Conservation (phyloP, 345 rosid genomes). For the Citrus inodora region DNA sequence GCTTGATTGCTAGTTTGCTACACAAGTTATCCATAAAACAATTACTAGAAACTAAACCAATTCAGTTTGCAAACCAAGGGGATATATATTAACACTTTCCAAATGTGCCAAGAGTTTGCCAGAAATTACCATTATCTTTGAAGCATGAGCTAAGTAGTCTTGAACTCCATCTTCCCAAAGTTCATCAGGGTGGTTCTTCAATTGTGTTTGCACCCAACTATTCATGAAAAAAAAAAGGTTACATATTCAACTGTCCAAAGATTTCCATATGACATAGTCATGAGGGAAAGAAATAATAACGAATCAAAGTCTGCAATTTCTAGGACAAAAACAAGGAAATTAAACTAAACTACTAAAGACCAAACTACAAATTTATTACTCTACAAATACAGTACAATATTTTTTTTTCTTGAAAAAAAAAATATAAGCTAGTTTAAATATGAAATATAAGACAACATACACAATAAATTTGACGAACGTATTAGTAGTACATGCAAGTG, state of each 20-base stretch:
- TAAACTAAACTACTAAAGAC: not conserved
- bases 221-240: slow-evolving; percentile 17
- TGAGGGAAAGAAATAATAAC: not conserved
- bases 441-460: not conserved
- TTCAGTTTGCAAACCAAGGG: not conserved
- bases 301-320: not conserved
- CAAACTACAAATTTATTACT: not conserved
- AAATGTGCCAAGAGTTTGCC: not conserved
- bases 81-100: not conserved
- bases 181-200: slow-evolving; percentile 94
- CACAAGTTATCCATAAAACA: not conserved
- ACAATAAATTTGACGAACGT: not conserved
- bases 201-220: slow-evolving; percentile 94
- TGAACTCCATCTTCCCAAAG: slow-evolving; percentile 92
- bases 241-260: not conserved
- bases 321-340: not conserved
- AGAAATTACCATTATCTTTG: slow-evolving; percentile 59
- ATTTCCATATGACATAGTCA: not conserved
- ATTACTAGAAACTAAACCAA: not conserved
- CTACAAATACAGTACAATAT: not conserved
- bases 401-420: too few relatives aligned
- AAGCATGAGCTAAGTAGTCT: slow-evolving; percentile 79
- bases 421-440: not conserved
- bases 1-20: not conserved
- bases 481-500: not conserved